Evolutionary conservation across 805 yeast genomes (phyloP).

Genomic region (Saturnispora serradocipensis): DNA sequence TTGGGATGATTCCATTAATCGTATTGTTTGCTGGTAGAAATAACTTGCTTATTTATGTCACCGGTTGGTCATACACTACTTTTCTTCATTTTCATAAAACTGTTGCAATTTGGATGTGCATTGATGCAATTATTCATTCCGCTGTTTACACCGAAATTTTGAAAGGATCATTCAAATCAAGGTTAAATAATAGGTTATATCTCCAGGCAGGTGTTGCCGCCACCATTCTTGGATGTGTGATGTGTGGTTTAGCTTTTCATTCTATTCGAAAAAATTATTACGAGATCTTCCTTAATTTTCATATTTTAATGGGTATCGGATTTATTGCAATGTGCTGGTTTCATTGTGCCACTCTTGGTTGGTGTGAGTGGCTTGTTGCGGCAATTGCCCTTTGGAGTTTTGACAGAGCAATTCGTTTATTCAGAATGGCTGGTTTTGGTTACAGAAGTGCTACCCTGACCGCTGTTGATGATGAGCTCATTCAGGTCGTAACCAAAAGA

Average conservation of each 20-base stretch:
- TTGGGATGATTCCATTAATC: constrained; percentile 31
- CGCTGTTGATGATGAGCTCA: constrained; percentile 22
- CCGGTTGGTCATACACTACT: constrained; percentile 34
- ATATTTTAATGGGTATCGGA: constrained; percentile 14
- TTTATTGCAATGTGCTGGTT: constrained; percentile 48
- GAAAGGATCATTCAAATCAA: too few species aligned
- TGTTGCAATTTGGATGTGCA: constrained; percentile 43
- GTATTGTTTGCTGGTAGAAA: constrained; percentile 42
- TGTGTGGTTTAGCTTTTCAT: constrained; percentile 41
- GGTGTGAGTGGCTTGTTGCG: constrained; percentile 28
- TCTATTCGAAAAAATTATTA: constrained; percentile 44
- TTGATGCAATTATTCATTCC: constrained; percentile 32
- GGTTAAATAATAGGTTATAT: neutral
- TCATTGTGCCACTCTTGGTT: constrained; percentile 37
- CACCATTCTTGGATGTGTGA: constrained; percentile 32
- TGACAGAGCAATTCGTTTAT: constrained; percentile 41
- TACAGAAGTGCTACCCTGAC: constrained; percentile 13
- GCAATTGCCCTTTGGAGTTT: constrained; percentile 40
- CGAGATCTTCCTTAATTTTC: constrained; percentile 41
- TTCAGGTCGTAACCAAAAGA: constrained; percentile 38
- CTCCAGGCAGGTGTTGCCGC: constrained; percentile 27
- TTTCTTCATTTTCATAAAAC: constrained; percentile 55
- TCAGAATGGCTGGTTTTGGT: constrained; percentile 18
- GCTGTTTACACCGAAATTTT: constrained; percentile 22
- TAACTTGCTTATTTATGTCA: constrained; percentile 33